Evolutionary conservation across 306 rosid species (phyloP).

Genomic region (Clitoria ternatea): DNA sequence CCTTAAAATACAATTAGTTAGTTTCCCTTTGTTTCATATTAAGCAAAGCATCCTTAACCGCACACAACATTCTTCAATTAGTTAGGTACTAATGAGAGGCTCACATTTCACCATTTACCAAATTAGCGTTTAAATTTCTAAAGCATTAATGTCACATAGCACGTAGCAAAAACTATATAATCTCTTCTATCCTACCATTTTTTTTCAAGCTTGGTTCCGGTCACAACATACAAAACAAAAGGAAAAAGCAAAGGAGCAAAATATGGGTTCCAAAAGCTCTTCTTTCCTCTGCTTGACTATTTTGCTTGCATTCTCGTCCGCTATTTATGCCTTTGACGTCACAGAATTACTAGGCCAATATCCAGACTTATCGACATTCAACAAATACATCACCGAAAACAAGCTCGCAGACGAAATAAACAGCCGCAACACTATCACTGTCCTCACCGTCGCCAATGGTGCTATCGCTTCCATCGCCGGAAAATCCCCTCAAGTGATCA

Average conservation of each 20-base stretch:
- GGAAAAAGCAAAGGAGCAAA: neutral
- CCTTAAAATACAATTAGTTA: too few relatives aligned
- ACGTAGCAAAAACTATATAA: neutral
- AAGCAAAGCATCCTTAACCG: slow-evolving; percentile 15
- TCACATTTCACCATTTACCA: neutral
- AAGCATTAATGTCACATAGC: neutral
- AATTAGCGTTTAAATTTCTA: neutral
- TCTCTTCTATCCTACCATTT: neutral
- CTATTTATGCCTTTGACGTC: slow-evolving; percentile 46
- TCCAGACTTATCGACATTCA: slow-evolving; percentile 37
- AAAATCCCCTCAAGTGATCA: slow-evolving; percentile 25
- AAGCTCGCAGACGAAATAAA: slow-evolving; percentile 46
- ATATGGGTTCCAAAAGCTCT: slow-evolving; percentile 39
- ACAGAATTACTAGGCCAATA: slow-evolving; percentile 31
- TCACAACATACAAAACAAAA: neutral
- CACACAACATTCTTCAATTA: neutral
- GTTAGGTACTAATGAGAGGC: neutral
- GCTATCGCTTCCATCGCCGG: slow-evolving; percentile 28
- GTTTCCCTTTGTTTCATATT: neutral
- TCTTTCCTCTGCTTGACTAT: slow-evolving; percentile 30
- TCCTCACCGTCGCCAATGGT: slow-evolving; percentile 40
- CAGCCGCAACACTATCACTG: slow-evolving; percentile 43
- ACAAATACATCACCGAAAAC: slow-evolving; percentile 36
- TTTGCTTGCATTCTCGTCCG: slow-evolving; percentile 26
- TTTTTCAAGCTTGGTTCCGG: slow-evolving; percentile 30